Conservation (phyloP, 805 yeast species). For the Kuraishia cidri region DNA sequence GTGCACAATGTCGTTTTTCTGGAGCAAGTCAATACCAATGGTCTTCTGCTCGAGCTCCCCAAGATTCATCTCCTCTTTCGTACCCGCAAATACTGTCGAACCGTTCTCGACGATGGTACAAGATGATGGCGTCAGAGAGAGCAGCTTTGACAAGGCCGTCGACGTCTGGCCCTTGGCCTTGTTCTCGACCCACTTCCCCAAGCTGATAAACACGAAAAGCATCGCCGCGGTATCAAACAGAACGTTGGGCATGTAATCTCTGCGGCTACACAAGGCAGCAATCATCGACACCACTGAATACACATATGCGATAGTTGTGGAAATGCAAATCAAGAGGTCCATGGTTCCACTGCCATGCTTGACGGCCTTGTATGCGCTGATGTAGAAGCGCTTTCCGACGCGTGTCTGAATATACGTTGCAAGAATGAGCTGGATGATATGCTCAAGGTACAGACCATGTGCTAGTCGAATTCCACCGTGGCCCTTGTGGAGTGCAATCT, state of each 20-base stretch:
- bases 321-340: constrained; percentile 84
- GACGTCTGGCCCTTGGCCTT: constrained; percentile 93
- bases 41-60: constrained; percentile 24
- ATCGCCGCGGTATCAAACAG: constrained; percentile 83
- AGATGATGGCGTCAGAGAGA: constrained; percentile 71
- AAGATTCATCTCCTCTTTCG: not conserved
- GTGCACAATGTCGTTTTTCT: constrained; percentile 66
- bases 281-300: constrained; percentile 65
- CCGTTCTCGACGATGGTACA: constrained; percentile 53
- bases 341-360: constrained; percentile 72
- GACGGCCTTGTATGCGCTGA: constrained; percentile 55
- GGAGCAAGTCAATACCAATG: constrained; percentile 72
- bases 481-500: constrained; percentile 10
- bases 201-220: constrained; percentile 73
- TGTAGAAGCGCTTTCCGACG: constrained; percentile 62
- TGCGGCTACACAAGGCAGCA: constrained; percentile 33
- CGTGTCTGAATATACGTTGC: constrained; percentile 54
- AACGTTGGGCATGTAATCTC: constrained; percentile 47
- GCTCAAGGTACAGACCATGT: constrained; percentile 58
- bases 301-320: constrained; percentile 69
- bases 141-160: constrained; percentile 70
- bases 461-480: constrained; percentile 10
- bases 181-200: constrained; percentile 90
- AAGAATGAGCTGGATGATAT: constrained; percentile 48
- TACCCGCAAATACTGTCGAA: not conserved